Conservation (phyloP, 2,329 filamentous ascomycete species). For the Byssoonygena ceratinophila region DNA sequence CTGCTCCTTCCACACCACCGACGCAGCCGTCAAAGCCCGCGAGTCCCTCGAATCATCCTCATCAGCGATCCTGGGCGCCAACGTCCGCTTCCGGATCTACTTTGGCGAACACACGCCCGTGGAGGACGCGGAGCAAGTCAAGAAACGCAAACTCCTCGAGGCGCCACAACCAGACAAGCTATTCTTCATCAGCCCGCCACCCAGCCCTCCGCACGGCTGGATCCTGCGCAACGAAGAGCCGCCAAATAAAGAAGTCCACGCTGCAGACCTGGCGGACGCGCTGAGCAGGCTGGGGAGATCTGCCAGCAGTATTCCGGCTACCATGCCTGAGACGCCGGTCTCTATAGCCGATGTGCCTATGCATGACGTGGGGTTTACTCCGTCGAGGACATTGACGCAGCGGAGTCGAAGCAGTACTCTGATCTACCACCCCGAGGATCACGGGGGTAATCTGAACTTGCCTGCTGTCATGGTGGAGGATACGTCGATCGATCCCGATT, state of each 20-base stretch:
- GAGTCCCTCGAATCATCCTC: conserved; percentile 35
- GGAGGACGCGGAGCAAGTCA: conserved; percentile 22
- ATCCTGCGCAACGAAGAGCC: conserved; percentile 52
- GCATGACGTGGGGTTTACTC: conserved; percentile 6
- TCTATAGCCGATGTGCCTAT: conserved; percentile 14
- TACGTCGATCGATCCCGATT: conserved; percentile 39
- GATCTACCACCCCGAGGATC: conserved; percentile 53
- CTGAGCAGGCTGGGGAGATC: conserved; percentile 43
- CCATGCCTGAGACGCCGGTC: conserved; percentile 18
- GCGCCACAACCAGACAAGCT: conserved; percentile 50
- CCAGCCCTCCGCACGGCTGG: conserved; percentile 55
- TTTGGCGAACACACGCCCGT: conserved; percentile 44
- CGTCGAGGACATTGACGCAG: conserved; percentile 24
- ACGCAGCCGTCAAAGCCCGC: conserved; percentile 36
- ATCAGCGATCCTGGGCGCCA: conserved; percentile 25
- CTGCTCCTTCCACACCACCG: conserved; percentile 37
- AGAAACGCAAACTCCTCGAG: conserved; percentile 40
- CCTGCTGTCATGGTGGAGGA: conserved; percentile 56
- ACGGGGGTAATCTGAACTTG: conserved; percentile 49
- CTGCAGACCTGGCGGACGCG: conserved; percentile 49
- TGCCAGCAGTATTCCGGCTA: conserved; percentile 30
- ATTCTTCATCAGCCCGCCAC: conserved; percentile 57
- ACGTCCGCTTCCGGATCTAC: conserved; percentile 33
- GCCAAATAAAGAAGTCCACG: conserved; percentile 56
- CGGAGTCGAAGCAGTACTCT: conserved; percentile 47